Conservation (phyloP, 1,139 yeast species). For the Blastobotrys niveus region DNA sequence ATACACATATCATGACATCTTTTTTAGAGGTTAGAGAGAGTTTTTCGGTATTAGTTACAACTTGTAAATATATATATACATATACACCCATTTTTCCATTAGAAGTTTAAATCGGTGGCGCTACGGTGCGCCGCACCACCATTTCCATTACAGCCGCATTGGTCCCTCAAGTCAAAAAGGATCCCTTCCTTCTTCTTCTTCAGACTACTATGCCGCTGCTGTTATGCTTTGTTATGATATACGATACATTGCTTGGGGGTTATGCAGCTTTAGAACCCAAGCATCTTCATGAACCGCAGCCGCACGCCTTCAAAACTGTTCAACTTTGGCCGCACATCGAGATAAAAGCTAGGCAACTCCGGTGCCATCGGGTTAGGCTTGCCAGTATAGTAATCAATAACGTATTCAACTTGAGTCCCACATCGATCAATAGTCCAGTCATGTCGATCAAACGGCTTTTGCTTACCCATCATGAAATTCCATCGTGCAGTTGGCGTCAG, state of each 20-base stretch:
- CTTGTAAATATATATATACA: background rate
- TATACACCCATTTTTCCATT: no score
- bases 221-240: no score
- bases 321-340: slow-evolving; percentile 89
- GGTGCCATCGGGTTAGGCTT: slow-evolving; percentile 44
- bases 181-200: no score
- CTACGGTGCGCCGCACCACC: no score
- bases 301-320: slow-evolving; percentile 74
- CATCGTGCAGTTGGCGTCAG: slow-evolving; percentile 87
- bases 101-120: no score
- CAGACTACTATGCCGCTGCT: no score
- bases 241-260: background rate
- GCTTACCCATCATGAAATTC: slow-evolving; percentile 56
- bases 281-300: slow-evolving; percentile 54
- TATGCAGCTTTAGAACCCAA: slow-evolving; percentile 41
- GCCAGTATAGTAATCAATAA: slow-evolving; percentile 84
- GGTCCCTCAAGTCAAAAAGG: no score
- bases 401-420: slow-evolving; percentile 79
- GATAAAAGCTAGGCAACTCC: slow-evolving; percentile 56
- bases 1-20: no score
- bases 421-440: slow-evolving; percentile 93
- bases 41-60: no score
- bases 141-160: no score
- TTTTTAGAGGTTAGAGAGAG: slow-evolving; percentile 8
- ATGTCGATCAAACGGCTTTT: slow-evolving; percentile 89